Conservation (phyloP, 1,139 yeast species). For the Hemisphaericaspora lyxosophila region DNA sequence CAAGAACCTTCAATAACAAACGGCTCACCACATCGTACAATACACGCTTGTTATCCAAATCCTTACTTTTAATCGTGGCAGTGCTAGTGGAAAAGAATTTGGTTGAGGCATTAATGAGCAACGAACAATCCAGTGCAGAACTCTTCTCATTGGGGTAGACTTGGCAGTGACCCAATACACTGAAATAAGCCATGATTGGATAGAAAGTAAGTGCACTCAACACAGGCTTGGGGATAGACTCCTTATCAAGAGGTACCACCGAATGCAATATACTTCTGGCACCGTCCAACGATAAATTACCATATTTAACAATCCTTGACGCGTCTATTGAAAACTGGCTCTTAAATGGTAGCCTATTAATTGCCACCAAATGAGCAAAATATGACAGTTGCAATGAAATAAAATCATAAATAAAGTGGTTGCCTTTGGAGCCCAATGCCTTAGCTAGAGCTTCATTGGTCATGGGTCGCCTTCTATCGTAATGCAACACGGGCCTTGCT, state of each 20-base stretch:
- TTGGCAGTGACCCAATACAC: constrained; percentile 30
- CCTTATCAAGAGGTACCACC: constrained; percentile 20
- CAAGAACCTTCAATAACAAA: constrained; percentile 21
- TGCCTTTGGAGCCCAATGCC: constrained; percentile 3
- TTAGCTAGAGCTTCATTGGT: neutral
- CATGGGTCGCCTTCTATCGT: neutral
- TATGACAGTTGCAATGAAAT: constrained; percentile 28
- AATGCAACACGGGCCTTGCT: constrained; percentile 15
- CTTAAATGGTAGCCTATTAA: constrained; percentile 34
- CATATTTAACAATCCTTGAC: constrained; percentile 17
- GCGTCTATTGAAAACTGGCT: constrained; percentile 19
- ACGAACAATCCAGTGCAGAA: constrained; percentile 15
- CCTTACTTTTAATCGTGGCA: constrained; percentile 2
- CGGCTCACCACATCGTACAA: constrained; percentile 20
- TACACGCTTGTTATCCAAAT: constrained; percentile 17
- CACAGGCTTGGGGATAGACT: constrained; percentile 21
- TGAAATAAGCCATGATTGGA: constrained; percentile 35
- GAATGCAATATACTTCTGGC: constrained; percentile 34
- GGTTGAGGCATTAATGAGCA: constrained; percentile 15
- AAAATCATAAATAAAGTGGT: constrained; percentile 7
- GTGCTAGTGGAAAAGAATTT: constrained; percentile 10
- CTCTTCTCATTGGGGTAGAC: constrained; percentile 10
- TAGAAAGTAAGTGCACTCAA: constrained; percentile 31
- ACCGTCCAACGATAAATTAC: constrained; percentile 28
- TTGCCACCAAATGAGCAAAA: constrained; percentile 34